phyloP scores from a whole-genome alignment of 148 eudicot species.

The Nyssa sinensis region DNA sequence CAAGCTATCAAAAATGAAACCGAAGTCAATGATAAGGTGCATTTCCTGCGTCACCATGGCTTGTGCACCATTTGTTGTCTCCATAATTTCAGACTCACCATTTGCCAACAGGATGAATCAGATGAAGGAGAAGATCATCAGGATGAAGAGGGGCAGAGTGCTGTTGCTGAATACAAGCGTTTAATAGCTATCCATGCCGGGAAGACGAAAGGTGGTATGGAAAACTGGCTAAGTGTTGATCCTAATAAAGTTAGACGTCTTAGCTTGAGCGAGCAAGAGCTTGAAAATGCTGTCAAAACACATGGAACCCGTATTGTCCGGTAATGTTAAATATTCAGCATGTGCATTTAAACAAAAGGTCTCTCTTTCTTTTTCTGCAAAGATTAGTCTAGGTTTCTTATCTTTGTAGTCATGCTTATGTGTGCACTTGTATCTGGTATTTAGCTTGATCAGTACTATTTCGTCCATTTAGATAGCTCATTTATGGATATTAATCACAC shows the following conservation, averaged over 20 bases:
- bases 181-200: slow-evolving; percentile 57
- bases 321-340: slow-evolving; percentile 19
- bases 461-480: not conserved
- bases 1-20: not conserved
- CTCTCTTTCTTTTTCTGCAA: not conserved
- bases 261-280: slow-evolving; percentile 56
- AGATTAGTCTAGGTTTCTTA: not conserved
- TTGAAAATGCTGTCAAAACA: slow-evolving; percentile 29
- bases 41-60: not conserved
- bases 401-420: not conserved
- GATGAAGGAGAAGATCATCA: slow-evolving; percentile 18
- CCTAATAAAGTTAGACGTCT: slow-evolving; percentile 41
- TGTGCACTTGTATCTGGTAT: not conserved
- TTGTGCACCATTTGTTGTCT: not conserved
- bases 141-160: slow-evolving; percentile 31
- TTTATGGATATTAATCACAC: not conserved
- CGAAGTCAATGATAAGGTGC: not conserved
- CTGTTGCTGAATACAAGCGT: slow-evolving; percentile 34
- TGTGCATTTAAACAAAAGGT: not conserved
- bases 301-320: slow-evolving; percentile 43
- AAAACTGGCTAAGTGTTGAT: slow-evolving; percentile 20
- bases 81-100: not conserved
- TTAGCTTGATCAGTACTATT: not conserved
- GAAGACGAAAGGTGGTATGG: slow-evolving; percentile 39
- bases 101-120: slow-evolving; percentile 25